A percentile compares a stretch with the other conserved stretches of the same genome.
Evolutionary conservation across 768 basidiomycete species (phyloP).

Genomic region (Dendrothele bispora): DNA sequence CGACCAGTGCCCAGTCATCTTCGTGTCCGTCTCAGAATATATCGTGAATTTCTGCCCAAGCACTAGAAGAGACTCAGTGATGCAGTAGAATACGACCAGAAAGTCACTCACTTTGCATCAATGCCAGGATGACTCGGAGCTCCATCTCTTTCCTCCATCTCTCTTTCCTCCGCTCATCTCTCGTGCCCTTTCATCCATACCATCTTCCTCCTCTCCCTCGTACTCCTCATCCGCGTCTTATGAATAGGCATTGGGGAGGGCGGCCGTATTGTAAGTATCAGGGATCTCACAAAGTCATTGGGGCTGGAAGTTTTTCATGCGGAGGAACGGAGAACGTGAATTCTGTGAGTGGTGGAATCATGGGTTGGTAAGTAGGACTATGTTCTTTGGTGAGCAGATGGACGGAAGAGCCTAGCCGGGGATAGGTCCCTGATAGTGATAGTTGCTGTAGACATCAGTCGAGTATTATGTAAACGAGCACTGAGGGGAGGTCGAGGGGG

Average conservation of each 20-base stretch:
- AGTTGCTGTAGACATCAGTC: no score
- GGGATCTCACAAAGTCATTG: slow-evolving; percentile 87
- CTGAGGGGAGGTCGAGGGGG: no score
- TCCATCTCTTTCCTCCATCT: slow-evolving; percentile 60
- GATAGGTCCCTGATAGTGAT: no score
- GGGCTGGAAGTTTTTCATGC: no score
- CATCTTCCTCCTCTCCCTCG: slow-evolving; percentile 77
- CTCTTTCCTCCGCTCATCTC: slow-evolving; percentile 73
- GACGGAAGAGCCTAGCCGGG: no score
- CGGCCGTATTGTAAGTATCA: slow-evolving; percentile 61
- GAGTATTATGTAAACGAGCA: no score
- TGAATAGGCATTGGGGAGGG: slow-evolving; percentile 71
- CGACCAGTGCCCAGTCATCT: slow-evolving; percentile 91
- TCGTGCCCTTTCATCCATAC: slow-evolving; percentile 69
- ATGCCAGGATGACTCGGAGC: slow-evolving; percentile 76
- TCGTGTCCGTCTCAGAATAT: slow-evolving; percentile 97
- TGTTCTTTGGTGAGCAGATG: no score
- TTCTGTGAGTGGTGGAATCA: no score
- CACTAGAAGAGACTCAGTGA: slow-evolving; percentile 43
- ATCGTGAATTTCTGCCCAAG: slow-evolving; percentile 94
- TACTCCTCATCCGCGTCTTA: slow-evolving; percentile 80
- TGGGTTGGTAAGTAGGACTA: no score
- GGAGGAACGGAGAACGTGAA: no score
- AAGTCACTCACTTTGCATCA: slow-evolving; percentile 69
- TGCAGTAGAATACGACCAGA: slow-evolving; percentile 1